Evolutionary conservation across 768 basidiomycete species (phyloP), one percentile per base, ranked within the genome.

Genomic region (Suillus clintonianus): DNA sequence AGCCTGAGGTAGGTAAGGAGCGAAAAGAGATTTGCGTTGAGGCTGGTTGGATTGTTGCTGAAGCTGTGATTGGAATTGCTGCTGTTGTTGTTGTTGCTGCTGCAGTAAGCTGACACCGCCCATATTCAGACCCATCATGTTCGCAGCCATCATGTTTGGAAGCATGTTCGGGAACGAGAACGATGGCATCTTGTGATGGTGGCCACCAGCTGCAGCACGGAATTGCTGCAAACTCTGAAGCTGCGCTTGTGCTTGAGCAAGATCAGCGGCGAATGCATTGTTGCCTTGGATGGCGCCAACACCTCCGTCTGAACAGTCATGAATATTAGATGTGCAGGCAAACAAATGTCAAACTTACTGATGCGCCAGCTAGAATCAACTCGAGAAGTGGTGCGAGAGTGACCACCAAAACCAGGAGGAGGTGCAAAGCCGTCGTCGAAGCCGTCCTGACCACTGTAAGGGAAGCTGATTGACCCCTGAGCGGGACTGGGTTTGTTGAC

Each of bases 121-220:
- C 60, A 94, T 83, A 55, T 89, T 89, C 42, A 95, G 79, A 22
- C 94, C 93, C 93, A 95, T 94, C 89, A 93, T 95, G 70, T 93
- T 97, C 19, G 94, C 95, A 3, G 94, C 95, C 91, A 95, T 92
- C 87, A 97, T 91, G 72, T 96, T 96, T 6, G 95, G 96, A 15
- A 97, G 82, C 94, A 97, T 97, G 74, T 97, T 97, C 6, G 96
- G 96, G 82, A 98, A 95, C 74, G 92, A 94, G 80, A 97, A 98
- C 4, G 96, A 98, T 10, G 92, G 86, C 94, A 97, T 95, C 82
- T 97, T 97, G 74, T 94, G 89, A 74, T 97, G 95, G 70, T 97
- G 95, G 11, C 94, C 95, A 51, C 93, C 94, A 22, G 93, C 90
- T 5, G 95, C 95, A 36, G 95, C 95, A 70, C 96, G 91, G 84